phyloP scores from a whole-genome alignment of 495 filamentous ascomycete species.

The Durotheca rogersii region DNA sequence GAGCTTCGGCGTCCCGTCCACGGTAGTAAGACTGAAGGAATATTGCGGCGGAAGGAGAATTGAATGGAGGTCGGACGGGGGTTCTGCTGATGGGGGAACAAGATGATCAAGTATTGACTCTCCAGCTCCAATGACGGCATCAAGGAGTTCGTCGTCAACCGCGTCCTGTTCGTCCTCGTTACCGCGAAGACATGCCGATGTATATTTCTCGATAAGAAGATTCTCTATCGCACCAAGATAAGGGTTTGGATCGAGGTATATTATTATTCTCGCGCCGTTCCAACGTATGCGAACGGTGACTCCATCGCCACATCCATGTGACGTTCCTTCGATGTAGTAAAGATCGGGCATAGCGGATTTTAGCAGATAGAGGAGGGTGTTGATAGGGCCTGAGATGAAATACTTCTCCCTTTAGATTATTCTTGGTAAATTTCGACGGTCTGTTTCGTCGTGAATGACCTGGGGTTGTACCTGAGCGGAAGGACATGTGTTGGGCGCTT shows the following conservation, averaged over 20 bases:
- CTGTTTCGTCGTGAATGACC: too few species aligned
- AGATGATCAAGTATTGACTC: conserved; percentile 11
- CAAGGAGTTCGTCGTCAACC: conserved; percentile 4
- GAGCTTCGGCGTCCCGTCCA: conserved; percentile 3
- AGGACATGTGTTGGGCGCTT: too few species aligned
- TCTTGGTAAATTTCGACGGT: too few species aligned
- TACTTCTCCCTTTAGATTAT: too few species aligned
- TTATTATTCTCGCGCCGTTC: conserved; percentile 8
- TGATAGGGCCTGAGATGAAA: too few species aligned
- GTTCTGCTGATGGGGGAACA: neutral
- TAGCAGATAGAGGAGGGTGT: too few species aligned
- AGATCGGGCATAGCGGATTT: too few species aligned
- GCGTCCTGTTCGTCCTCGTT: conserved; percentile 9
- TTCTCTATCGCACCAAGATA: conserved; percentile 3
- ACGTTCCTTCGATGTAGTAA: conserved; percentile 11
- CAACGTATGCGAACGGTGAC: conserved; percentile 14
- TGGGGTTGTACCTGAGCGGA: too few species aligned
- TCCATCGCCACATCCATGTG: conserved; percentile 14
- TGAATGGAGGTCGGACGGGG: conserved; percentile 8
- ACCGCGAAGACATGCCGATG: neutral
- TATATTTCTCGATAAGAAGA: conserved; percentile 15
- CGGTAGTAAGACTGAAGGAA: conserved; percentile 5
- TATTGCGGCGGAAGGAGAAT: conserved; percentile 13
- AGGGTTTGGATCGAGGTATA: conserved; percentile 11
- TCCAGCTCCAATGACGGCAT: conserved; percentile 10